Conservation (phyloP, 2,329 filamentous ascomycete genomes). For the Coleophoma eucalyptorum region DNA sequence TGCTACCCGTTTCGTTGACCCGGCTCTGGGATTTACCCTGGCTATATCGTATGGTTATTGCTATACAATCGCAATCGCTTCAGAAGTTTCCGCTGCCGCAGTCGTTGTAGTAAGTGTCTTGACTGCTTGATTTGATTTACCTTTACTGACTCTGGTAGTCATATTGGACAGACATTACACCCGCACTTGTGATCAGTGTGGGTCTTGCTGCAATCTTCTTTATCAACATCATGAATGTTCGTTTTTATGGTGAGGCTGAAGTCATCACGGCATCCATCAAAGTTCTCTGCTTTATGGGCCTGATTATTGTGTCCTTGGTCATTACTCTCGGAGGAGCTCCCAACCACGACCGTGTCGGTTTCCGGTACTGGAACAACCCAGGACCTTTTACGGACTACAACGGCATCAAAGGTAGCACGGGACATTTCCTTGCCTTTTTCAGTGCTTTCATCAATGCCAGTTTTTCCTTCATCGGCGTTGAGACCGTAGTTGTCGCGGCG, state of each 20-base stretch:
- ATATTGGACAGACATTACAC: constrained; percentile 19
- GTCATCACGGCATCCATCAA: constrained; percentile 32
- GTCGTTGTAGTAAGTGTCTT: background rate
- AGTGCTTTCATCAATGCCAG: constrained; percentile 36
- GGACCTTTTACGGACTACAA: constrained; percentile 18
- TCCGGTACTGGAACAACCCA: constrained; percentile 41
- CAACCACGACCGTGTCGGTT: constrained; percentile 25
- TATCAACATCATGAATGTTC: constrained; percentile 38
- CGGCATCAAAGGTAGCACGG: constrained; percentile 31
- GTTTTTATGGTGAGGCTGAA: constrained; percentile 54
- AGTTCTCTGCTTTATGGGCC: constrained; percentile 10
- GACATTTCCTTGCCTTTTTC: constrained; percentile 46
- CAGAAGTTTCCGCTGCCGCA: background rate
- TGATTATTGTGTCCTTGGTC: constrained; percentile 22
- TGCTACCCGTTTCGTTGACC: constrained; percentile 30
- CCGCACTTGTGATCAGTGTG: constrained; percentile 18
- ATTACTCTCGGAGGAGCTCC: constrained; percentile 25
- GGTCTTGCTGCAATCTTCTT: constrained; percentile 21
- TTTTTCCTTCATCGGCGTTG: constrained; percentile 40
- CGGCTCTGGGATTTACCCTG: constrained; percentile 28
- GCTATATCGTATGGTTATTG: constrained; percentile 28
- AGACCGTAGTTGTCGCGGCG: constrained; percentile 46
- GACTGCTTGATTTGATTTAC: background rate
- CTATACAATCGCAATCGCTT: constrained; percentile 22
- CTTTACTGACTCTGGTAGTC: constrained; percentile 5